These are phyloP conservation scores for Diaporthe sp. DNA, from an alignment of 2,329 filamentous ascomycete genomes.

Conservation along the genomic window DNA sequence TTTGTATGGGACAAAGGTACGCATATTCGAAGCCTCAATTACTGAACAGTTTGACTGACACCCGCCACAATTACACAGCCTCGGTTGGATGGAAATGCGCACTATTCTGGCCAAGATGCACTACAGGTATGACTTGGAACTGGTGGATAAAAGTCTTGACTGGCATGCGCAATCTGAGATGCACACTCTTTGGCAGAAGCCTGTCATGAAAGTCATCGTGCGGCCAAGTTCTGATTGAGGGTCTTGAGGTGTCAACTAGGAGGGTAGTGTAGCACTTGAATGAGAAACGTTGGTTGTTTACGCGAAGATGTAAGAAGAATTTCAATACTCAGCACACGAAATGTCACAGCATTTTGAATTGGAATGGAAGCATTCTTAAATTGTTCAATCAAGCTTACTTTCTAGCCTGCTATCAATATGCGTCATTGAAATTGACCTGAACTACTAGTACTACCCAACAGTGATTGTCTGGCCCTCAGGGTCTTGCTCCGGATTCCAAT, in stretches of 20 bases:
- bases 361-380: too few relatives aligned
- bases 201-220: background rate
- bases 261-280: background rate
- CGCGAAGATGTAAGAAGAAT: too few relatives aligned
- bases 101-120: slow-evolving; percentile 28
- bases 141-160: slow-evolving; percentile 1
- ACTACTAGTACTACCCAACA: background rate
- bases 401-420: background rate
- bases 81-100: slow-evolving; percentile 33
- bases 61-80: background rate
- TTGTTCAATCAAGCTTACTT: background rate
- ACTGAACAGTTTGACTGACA: background rate
- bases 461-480: slow-evolving; percentile 6
- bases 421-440: background rate
- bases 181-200: slow-evolving; percentile 36
- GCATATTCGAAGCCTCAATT: background rate
- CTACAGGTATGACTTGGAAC: slow-evolving; percentile 24
- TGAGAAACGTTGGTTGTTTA: background rate
- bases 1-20: slow-evolving; percentile 24
- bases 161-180: slow-evolving; percentile 35
- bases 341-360: too few relatives aligned
- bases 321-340: too few relatives aligned
- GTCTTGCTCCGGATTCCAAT: slow-evolving; percentile 17
- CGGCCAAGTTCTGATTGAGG: background rate
- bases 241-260: fast-evolving